Percentiles rank a stretch among this genome's conserved stretches.
These are phyloP conservation scores for Platanthera guangdongensis DNA, from an alignment of 106 monocot species.

Conservation along the genomic window DNA sequence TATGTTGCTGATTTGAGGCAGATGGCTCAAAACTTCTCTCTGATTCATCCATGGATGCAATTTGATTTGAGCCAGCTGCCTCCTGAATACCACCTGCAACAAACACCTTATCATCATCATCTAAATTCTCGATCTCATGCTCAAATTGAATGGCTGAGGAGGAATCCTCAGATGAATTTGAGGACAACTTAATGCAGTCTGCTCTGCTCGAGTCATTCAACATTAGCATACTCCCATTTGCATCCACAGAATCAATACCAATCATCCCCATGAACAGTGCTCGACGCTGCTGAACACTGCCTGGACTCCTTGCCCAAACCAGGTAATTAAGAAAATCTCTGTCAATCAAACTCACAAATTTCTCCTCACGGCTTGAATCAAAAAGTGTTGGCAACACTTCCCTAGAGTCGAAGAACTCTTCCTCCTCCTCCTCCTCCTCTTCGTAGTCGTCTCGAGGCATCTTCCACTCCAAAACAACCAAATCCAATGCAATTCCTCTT, in stretches of 20 bases:
- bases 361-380: conserved; percentile 9
- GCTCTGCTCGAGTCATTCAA: neutral
- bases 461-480: neutral
- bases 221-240: neutral
- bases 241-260: conserved; percentile 25
- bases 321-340: conserved; percentile 13
- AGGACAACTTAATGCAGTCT: conserved; percentile 17
- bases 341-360: conserved; percentile 3
- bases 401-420: conserved; percentile 58
- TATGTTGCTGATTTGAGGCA: conserved; percentile 2
- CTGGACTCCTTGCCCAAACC: conserved; percentile 32
- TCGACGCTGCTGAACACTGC: conserved; percentile 51
- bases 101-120: conserved; percentile 35
- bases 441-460: neutral
- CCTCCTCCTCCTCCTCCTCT: conserved; percentile 24
- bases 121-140: conserved; percentile 37
- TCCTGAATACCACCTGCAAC: conserved; percentile 21
- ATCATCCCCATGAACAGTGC: conserved; percentile 42
- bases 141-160: conserved; percentile 12
- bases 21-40: conserved; percentile 22
- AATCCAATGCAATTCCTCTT: neutral
- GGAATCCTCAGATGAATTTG: conserved; percentile 14
- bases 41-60: conserved; percentile 24
- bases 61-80: conserved; percentile 24
- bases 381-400: conserved; percentile 41